phyloP scores from a whole-genome alignment of 2,329 filamentous ascomycete species.

The Diplodia seriata region DNA sequence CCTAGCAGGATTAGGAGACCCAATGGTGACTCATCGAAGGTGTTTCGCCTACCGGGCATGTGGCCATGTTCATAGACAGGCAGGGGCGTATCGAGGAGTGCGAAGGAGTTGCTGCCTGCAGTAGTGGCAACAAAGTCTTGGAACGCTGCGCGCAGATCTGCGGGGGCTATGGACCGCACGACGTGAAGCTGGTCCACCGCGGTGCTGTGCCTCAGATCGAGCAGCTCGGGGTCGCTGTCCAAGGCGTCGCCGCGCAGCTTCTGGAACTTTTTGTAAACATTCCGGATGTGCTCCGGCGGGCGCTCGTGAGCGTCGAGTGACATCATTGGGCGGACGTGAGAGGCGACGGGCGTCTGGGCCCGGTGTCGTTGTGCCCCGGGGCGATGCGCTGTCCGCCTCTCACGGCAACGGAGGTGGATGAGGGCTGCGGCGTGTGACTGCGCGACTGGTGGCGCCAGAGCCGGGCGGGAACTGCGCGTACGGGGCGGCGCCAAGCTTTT shows the following conservation, averaged over 20 bases:
- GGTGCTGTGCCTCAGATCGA: conserved; percentile 46
- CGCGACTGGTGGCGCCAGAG: conserved; percentile 16
- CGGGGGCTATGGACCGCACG: conserved; percentile 5
- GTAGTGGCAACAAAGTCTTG: conserved; percentile 21
- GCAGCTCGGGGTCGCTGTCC: conserved; percentile 56
- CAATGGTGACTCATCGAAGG: neutral
- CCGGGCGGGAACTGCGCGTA: conserved; percentile 15
- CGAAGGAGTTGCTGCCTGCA: conserved; percentile 35
- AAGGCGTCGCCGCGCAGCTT: conserved; percentile 61
- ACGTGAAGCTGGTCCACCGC: conserved; percentile 51
- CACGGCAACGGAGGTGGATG: neutral
- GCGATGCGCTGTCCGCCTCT: conserved; percentile 12
- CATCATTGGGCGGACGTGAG: conserved; percentile 17
- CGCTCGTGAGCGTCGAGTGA: conserved; percentile 76
- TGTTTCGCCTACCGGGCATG: conserved; percentile 66
- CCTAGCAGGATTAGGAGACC: conserved; percentile 58
- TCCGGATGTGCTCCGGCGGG: conserved; percentile 73
- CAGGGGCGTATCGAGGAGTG: conserved; percentile 31
- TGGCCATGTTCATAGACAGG: conserved; percentile 68
- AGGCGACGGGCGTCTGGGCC: neutral
- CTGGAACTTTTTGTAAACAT: conserved; percentile 77
- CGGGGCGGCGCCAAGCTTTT: conserved; percentile 26
- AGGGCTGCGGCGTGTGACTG: conserved; percentile 18
- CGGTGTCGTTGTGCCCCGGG: neutral
- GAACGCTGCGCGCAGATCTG: conserved; percentile 3